Evolutionary conservation across 1,139 yeast species (phyloP).

Genomic region (Suhomyces yuchorum): DNA sequence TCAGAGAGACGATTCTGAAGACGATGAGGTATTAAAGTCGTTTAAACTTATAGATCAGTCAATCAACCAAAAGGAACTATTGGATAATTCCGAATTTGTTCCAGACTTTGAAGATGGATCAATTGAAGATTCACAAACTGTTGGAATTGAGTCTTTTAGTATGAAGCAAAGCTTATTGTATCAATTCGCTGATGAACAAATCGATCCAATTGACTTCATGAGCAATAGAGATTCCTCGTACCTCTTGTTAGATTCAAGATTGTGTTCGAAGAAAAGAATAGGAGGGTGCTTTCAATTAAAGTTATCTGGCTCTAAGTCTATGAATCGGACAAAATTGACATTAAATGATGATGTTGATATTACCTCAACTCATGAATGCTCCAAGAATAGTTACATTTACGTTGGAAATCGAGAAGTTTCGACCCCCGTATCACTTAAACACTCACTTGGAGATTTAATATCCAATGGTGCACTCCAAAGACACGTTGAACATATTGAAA

Average conservation of each 20-base stretch:
- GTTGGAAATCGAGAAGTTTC: slow-evolving; percentile 57
- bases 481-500: slow-evolving; percentile 33
- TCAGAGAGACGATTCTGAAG: slow-evolving; percentile 43
- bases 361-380: slow-evolving; percentile 41
- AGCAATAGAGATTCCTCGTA: slow-evolving; percentile 13
- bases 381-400: slow-evolving; percentile 60
- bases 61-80: not conserved
- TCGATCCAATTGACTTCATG: slow-evolving; percentile 31
- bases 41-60: not conserved
- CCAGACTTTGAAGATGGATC: not conserved
- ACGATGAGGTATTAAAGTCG: slow-evolving; percentile 19
- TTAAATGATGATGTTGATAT: slow-evolving; percentile 48
- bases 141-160: slow-evolving; percentile 22
- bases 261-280: slow-evolving; percentile 40
- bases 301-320: slow-evolving; percentile 50
- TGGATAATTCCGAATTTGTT: not conserved
- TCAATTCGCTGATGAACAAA: slow-evolving; percentile 62
- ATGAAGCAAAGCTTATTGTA: slow-evolving; percentile 52
- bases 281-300: slow-evolving; percentile 46
- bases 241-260: slow-evolving; percentile 28
- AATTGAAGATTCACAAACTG: not conserved
- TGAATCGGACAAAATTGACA: slow-evolving; percentile 31
- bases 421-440: slow-evolving; percentile 40
- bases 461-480: slow-evolving; percentile 38
- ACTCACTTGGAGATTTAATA: slow-evolving; percentile 40